phyloP scores from a whole-genome alignment of 2,329 filamentous ascomycete species.

The Alternaria sp. region DNA sequence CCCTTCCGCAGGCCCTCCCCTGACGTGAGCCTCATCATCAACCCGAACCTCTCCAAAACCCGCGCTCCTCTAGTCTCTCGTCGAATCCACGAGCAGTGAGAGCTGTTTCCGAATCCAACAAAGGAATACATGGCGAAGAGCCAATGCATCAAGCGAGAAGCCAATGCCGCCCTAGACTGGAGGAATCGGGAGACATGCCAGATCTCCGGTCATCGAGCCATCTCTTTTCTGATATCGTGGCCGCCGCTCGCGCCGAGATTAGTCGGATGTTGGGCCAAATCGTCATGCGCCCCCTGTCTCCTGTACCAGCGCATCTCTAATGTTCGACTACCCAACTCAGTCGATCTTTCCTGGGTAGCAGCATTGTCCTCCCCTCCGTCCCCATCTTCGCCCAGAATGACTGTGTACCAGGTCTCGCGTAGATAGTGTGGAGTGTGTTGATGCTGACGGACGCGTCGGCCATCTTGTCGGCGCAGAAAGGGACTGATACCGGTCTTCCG shows the following conservation, averaged over 20 bases:
- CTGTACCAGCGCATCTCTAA: neutral
- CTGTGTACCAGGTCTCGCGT: neutral
- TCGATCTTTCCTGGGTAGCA: neutral
- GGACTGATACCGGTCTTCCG: neutral
- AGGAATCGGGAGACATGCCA: accelerated
- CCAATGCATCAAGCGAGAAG: neutral
- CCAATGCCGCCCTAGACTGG: neutral
- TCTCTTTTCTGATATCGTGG: neutral
- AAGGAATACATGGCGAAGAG: neutral
- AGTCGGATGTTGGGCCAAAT: neutral
- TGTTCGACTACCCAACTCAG: accelerated
- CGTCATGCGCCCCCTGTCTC: neutral
- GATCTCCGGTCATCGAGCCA: neutral
- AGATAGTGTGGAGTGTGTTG: neutral
- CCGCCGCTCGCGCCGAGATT: neutral
- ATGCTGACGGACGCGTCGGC: neutral
- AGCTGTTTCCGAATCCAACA: too few species aligned
- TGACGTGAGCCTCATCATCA: neutral
- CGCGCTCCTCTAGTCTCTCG: neutral
- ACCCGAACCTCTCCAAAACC: neutral
- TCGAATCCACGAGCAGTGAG: neutral
- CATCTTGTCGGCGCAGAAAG: neutral
- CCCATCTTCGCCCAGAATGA: neutral
- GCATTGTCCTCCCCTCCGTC: neutral
- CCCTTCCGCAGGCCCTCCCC: too few species aligned